Conservation (phyloP, 78 protist species). For the Dictyostelium intermedium region DNA sequence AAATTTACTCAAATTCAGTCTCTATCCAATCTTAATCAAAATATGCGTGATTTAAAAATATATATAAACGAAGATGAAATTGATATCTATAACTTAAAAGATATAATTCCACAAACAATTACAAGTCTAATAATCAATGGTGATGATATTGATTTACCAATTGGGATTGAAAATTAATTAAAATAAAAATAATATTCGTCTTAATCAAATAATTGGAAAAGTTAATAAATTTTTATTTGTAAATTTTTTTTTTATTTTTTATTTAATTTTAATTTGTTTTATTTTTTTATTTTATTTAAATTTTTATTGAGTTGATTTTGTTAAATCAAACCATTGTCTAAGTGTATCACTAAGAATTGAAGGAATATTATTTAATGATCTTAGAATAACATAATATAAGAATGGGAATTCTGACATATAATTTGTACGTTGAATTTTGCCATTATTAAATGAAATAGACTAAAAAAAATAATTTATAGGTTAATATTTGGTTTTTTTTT, state of each 20-base stretch:
- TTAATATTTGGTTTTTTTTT: background rate
- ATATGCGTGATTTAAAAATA: conserved; percentile 1
- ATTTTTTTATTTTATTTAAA: background rate
- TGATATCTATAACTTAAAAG: background rate
- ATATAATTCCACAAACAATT: background rate
- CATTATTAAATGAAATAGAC: conserved; percentile 64
- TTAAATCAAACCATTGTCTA: conserved; percentile 97
- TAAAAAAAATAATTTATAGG: background rate
- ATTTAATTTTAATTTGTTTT: background rate
- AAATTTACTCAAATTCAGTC: background rate
- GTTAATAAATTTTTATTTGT: too few relatives aligned
- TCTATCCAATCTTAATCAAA: background rate
- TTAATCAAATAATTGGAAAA: too few relatives aligned
- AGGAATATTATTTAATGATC: conserved; percentile 93
- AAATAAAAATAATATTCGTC: too few relatives aligned
- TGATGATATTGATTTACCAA: background rate
- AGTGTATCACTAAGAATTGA: conserved; percentile 94
- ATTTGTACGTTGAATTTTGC: conserved; percentile 61
- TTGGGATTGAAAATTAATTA: background rate
- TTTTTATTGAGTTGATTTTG: conserved; percentile 4
- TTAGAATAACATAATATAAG: conserved; percentile 94
- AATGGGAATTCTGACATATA: conserved; percentile 96
- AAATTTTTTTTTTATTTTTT: too few relatives aligned
- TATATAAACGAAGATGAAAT: background rate
- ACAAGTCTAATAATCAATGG: background rate